Conservation (phyloP, 108 stramenopile genomes). For the Skeletonema menzelii region DNA sequence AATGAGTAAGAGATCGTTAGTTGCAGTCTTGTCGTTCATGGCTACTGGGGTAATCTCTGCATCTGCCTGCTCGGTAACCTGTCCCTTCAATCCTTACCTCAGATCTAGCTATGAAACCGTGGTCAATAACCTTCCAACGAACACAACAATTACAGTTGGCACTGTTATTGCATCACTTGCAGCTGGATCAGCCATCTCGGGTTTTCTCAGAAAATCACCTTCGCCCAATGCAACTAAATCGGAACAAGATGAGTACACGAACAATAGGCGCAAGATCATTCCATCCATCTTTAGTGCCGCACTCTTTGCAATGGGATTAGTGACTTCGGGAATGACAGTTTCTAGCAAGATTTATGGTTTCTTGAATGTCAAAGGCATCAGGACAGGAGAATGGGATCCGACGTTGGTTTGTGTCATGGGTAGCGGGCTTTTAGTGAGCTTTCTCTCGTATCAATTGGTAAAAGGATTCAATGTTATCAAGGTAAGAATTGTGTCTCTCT, state of each 20-base stretch:
- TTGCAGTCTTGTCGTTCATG: conserved; percentile 82
- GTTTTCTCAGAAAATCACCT: conserved; percentile 20
- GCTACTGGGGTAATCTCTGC: conserved; percentile 53
- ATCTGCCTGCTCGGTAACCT: conserved; percentile 27
- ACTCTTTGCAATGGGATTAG: conserved; percentile 56
- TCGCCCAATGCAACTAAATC: neutral
- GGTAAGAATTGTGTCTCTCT: conserved; percentile 4
- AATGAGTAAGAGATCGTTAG: conserved; percentile 66
- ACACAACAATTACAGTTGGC: conserved; percentile 18
- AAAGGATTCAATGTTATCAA: conserved; percentile 45
- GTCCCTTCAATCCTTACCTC: conserved; percentile 41
- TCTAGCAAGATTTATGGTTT: conserved; percentile 73
- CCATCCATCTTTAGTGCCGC: conserved; percentile 29
- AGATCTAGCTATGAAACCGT: conserved; percentile 12
- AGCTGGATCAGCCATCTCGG: conserved; percentile 6
- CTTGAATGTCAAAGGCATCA: conserved; percentile 47
- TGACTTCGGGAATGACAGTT: conserved; percentile 64
- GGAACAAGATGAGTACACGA: conserved; percentile 27
- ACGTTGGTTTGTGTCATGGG: conserved; percentile 83
- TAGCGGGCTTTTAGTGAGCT: conserved; percentile 64
- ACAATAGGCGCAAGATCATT: conserved; percentile 35
- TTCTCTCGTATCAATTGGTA: conserved; percentile 62
- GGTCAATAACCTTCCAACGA: conserved; percentile 7
- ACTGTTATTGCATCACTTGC: conserved; percentile 26
- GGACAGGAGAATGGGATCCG: conserved; percentile 75